Conservation (phyloP, 768 basidiomycete genomes). For the Leccinum pellstonianum region DNA sequence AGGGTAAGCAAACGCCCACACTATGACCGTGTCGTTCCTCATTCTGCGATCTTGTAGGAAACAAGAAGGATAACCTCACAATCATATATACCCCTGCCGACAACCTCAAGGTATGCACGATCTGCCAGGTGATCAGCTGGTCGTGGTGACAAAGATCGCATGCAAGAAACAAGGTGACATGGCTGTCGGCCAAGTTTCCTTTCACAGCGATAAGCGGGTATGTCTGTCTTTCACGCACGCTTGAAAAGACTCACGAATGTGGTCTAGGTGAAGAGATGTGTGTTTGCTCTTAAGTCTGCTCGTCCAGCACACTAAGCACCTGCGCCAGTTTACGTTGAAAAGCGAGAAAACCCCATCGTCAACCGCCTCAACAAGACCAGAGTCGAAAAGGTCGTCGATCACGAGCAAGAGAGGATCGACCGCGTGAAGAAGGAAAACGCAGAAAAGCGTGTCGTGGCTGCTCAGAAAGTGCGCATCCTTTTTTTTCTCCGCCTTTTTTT, state of each 20-base stretch:
- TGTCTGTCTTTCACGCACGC: slow-evolving; percentile 9
- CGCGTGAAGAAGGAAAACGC: slow-evolving; percentile 77
- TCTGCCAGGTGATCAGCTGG: background rate
- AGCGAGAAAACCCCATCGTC: slow-evolving; percentile 85
- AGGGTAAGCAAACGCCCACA: slow-evolving; percentile 46
- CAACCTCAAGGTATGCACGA: slow-evolving; percentile 76
- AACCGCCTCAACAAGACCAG: slow-evolving; percentile 96
- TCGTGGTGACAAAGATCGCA: background rate
- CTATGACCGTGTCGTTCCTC: background rate
- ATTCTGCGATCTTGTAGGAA: slow-evolving; percentile 52
- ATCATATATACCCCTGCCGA: slow-evolving; percentile 92
- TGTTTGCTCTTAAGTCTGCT: background rate
- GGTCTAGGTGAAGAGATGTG: slow-evolving; percentile 79
- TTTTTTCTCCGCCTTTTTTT: background rate
- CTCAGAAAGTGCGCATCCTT: slow-evolving; percentile 54
- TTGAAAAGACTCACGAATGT: background rate
- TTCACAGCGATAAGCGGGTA: slow-evolving; percentile 88
- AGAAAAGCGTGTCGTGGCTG: slow-evolving; percentile 56
- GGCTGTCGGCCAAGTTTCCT: slow-evolving; percentile 95
- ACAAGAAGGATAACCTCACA: slow-evolving; percentile 92
- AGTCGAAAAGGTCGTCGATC: slow-evolving; percentile 77
- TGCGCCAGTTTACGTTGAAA: slow-evolving; percentile 64
- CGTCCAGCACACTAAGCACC: background rate
- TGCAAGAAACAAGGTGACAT: slow-evolving; percentile 94
- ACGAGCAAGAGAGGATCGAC: slow-evolving; percentile 84